A percentile compares a stretch with the other conserved stretches of the same genome.
These are phyloP conservation scores for Pyrenochaeta sp. DNA, from an alignment of 2,329 filamentous ascomycete species.

Conservation along the genomic window DNA sequence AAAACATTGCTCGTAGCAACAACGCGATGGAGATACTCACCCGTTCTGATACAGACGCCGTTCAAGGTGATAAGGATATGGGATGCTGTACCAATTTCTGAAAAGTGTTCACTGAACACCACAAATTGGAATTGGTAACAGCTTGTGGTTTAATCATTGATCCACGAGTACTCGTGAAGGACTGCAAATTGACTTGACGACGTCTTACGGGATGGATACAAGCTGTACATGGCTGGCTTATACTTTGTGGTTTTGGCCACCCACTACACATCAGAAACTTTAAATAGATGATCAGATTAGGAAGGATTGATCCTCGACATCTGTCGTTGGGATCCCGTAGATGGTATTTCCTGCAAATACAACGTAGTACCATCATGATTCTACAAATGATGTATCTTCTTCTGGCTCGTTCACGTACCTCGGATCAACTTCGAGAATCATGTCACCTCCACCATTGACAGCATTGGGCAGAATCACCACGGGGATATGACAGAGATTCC, in stretches of 20 bases:
- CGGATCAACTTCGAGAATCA: conserved; percentile 45
- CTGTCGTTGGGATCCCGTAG: conserved; percentile 4
- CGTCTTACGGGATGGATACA: neutral
- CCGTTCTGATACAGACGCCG: neutral
- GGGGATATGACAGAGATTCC: conserved; percentile 34
- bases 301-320: conserved; percentile 2
- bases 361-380: neutral
- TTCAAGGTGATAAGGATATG: neutral
- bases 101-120: neutral
- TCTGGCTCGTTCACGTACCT: conserved; percentile 24
- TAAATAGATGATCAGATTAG: neutral
- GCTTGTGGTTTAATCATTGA: too few species aligned
- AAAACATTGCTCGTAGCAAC: neutral
- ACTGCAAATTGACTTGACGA: too few species aligned
- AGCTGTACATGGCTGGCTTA: neutral
- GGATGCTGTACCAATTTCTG: neutral
- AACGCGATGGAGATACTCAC: neutral
- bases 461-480: conserved; percentile 31
- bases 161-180: too few species aligned
- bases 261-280: neutral
- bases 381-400: neutral
- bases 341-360: neutral
- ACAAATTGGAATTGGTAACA: too few species aligned
- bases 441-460: conserved; percentile 4
- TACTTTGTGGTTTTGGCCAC: neutral